Conservation (phyloP, 306 rosid species). For the Delonix regia region DNA sequence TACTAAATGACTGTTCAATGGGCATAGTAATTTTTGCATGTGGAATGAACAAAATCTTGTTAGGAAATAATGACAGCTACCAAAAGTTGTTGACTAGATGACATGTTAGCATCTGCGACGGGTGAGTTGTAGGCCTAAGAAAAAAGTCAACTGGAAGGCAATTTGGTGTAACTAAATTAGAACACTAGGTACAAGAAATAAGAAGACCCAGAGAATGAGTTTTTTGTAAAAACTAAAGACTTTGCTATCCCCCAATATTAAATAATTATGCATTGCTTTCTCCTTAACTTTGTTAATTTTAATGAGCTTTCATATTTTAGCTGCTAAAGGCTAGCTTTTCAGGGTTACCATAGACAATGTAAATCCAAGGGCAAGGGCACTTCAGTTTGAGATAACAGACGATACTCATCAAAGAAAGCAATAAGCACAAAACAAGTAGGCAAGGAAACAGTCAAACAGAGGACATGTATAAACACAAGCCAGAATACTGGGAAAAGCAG, state of each 20-base stretch:
- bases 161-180: slow-evolving; percentile 3
- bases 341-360: neutral
- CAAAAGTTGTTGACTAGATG: neutral
- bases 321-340: neutral
- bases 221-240: slow-evolving; percentile 6
- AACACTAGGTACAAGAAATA: neutral
- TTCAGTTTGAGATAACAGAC: neutral
- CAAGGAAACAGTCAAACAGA: slow-evolving; percentile 24
- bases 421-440: slow-evolving; percentile 2
- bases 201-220: neutral
- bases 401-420: neutral
- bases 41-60: neutral
- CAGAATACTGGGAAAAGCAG: neutral
- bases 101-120: neutral
- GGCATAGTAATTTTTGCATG: slow-evolving; percentile 5
- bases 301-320: slow-evolving; percentile 11
- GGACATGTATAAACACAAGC: neutral
- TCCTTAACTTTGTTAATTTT: neutral
- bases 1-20: neutral
- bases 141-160: neutral
- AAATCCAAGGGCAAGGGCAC: slow-evolving; percentile 22
- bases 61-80: neutral
- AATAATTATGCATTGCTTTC: neutral
- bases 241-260: neutral
- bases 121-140: neutral